Percentiles rank a stretch among this genome's conserved stretches.
Evolutionary conservation across 164 flowering plant genomes (phyloP).

Genomic region (Litsea cubeba): DNA sequence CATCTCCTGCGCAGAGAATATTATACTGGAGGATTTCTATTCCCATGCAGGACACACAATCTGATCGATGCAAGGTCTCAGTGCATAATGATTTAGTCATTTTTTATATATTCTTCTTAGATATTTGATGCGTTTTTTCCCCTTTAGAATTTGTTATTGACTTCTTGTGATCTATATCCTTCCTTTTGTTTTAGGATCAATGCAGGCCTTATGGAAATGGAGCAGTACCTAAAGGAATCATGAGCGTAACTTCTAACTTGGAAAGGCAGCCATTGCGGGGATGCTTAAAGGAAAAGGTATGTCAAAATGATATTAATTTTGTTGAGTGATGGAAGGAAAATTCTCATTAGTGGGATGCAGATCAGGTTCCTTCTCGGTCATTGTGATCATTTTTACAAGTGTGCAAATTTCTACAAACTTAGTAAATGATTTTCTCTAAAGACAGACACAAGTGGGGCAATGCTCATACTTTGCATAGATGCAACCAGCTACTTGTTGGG

Average conservation of each 20-base stretch:
- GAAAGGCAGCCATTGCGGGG: constrained; percentile 83
- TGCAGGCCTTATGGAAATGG: constrained; percentile 69
- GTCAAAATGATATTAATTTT: constrained; percentile 1
- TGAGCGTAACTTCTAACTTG: constrained; percentile 58
- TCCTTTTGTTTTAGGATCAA: constrained; percentile 33
- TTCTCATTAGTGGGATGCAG: too few species aligned
- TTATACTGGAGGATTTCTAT: constrained; percentile 35
- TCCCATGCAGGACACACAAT: constrained; percentile 17
- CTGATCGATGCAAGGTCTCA: constrained; percentile 50
- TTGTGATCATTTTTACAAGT: too few species aligned
- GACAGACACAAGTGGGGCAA: too few species aligned
- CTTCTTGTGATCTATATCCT: neutral
- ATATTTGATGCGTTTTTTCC: neutral
- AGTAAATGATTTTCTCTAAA: too few species aligned
- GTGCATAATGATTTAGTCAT: neutral
- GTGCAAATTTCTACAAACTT: too few species aligned
- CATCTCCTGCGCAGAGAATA: constrained; percentile 35
- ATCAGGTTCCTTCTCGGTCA: too few species aligned
- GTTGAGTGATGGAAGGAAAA: neutral
- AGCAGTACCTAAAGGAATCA: constrained; percentile 74
- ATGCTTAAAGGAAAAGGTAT: constrained; percentile 34
- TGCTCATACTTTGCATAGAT: too few species aligned
- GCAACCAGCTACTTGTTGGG: too few species aligned
- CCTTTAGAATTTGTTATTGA: neutral
- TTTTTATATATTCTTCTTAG: neutral